phyloP scores from a whole-genome alignment of 2,329 filamentous ascomycete species.

The Fusarium newnesense region DNA sequence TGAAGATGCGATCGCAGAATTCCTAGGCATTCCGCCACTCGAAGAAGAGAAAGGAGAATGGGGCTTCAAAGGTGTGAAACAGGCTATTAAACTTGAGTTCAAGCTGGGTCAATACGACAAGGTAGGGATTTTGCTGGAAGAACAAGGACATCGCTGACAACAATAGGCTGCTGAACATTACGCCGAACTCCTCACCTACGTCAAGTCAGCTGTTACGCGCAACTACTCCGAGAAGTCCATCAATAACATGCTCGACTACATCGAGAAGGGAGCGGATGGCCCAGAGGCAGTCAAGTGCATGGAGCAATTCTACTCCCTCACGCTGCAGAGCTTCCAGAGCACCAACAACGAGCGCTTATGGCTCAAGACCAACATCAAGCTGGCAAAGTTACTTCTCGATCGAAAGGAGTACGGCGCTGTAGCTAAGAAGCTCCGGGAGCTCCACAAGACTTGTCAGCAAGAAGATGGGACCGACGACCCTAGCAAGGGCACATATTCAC shows the following conservation, averaged over 20 bases:
- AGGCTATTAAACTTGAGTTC: slow-evolving; percentile 97
- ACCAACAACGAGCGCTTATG: slow-evolving; percentile 97
- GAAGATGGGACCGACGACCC: slow-evolving; percentile 90
- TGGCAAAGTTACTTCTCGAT: slow-evolving; percentile 90
- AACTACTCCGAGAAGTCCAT: slow-evolving; percentile 99
- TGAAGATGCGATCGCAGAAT: slow-evolving; percentile 89
- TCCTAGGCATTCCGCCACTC: slow-evolving; percentile 84
- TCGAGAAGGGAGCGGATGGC: slow-evolving; percentile 86
- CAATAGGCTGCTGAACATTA: slow-evolving; percentile 88
- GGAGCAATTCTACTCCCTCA: slow-evolving; percentile 95
- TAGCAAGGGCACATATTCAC: slow-evolving; percentile 93
- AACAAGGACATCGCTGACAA: slow-evolving; percentile 33
- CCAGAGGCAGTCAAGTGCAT: slow-evolving; percentile 79
- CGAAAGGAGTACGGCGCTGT: slow-evolving; percentile 87
- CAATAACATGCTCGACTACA: slow-evolving; percentile 98
- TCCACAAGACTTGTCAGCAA: slow-evolving; percentile 88
- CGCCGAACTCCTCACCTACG: slow-evolving; percentile 93
- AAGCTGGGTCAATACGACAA: slow-evolving; percentile 88
- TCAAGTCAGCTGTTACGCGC: slow-evolving; percentile 94
- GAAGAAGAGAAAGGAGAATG: slow-evolving; percentile 96
- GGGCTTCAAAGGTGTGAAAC: slow-evolving; percentile 98
- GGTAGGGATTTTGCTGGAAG: slow-evolving; percentile 56
- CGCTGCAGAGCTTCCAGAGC: slow-evolving; percentile 92
- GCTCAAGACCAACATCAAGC: slow-evolving; percentile 98
- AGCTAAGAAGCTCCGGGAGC: slow-evolving; percentile 83